Base-by-base conservation (phyloP, 768 basidiomycete genomes). In the Leccinum broughii region DNA sequence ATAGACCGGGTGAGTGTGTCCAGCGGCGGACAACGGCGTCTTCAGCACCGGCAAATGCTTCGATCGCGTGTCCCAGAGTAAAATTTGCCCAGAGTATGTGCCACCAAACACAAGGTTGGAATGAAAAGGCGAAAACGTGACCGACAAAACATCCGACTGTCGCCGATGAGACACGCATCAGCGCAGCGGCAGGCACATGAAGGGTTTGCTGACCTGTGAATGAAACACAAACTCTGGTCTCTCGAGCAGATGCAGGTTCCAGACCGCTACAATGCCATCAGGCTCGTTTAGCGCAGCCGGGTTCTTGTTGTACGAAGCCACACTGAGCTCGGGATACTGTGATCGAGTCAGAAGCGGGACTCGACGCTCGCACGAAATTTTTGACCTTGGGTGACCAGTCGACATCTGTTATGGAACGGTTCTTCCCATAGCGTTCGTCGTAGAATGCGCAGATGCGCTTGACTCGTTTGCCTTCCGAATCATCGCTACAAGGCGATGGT, bases 171-270 rank as follows among this genome's bases (percentile, higher is more conserved):
- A 59, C 32, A 22, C 52, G 11, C 17, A 48, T 68, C 39, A 62
- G 54, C 9, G 52, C 49, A 54, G 56, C 44, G 37, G 55, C 9
- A 44, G 24, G 22, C 20, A 13, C 15, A 30, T 17, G 3, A 22
- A 56, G 37, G 51, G 49, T 39, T 62, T 56, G 76, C 86, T 53
- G 60, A 97, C 96, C 80, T 97, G 97, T 2, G 97, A 95, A 72
- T 99, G 97, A 76, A 99, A 98, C 57, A 98, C 85, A 64, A 98
- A 99, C 72, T 99, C 97, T 28, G 97, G 95, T 63, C 96, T 85
- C 71, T 98, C 97, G 2, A 95, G 80, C 4, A 98, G 77, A 72
- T 98, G 97, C 37, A 97, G 77, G 73, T 98, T 98, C 97, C 97
- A 99, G 4, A 99, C 90, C 2, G 93, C 92, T 26, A 96, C 97